Evolutionary conservation across 306 rosid species (phyloP).

Genomic region (Trichosanthes truncata): DNA sequence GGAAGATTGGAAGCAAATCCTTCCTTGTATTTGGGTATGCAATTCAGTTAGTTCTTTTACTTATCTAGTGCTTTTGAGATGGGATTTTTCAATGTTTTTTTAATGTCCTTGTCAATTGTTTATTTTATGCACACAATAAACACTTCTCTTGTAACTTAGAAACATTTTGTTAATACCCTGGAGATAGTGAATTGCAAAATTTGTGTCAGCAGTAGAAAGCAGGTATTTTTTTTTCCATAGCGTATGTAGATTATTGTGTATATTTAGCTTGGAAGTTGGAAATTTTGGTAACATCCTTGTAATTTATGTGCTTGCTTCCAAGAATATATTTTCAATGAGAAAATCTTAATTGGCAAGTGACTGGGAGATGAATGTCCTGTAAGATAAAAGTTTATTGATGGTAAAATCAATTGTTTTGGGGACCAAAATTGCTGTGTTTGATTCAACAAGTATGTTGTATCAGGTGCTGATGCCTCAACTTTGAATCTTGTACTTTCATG

Average conservation of each 20-base stretch:
- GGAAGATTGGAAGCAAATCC: too few species aligned
- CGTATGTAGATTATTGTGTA: background rate
- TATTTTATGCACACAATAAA: too few species aligned
- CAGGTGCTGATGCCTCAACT: background rate
- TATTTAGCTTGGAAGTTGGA: background rate
- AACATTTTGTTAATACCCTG: too few species aligned
- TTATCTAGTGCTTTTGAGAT: too few species aligned
- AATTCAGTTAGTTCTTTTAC: too few species aligned
- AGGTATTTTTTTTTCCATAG: slow-evolving; percentile 38
- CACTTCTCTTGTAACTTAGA: too few species aligned
- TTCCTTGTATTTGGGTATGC: too few species aligned
- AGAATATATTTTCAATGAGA: background rate
- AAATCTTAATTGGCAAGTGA: background rate
- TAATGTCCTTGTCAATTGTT: too few species aligned
- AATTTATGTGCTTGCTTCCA: background rate
- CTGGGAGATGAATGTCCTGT: background rate
- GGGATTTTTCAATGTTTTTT: too few species aligned
- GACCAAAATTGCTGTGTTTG: background rate
- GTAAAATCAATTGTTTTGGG: background rate
- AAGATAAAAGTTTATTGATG: background rate
- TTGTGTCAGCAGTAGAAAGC: slow-evolving; percentile 74
- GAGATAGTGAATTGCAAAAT: slow-evolving; percentile 82
- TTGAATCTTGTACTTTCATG: background rate
- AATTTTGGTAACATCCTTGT: background rate
- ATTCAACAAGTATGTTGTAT: background rate